A percentile compares a stretch with the other conserved stretches of the same genome.
phyloP scores from a whole-genome alignment of 169 alveolate species.

The Cryptosporidium felis region DNA sequence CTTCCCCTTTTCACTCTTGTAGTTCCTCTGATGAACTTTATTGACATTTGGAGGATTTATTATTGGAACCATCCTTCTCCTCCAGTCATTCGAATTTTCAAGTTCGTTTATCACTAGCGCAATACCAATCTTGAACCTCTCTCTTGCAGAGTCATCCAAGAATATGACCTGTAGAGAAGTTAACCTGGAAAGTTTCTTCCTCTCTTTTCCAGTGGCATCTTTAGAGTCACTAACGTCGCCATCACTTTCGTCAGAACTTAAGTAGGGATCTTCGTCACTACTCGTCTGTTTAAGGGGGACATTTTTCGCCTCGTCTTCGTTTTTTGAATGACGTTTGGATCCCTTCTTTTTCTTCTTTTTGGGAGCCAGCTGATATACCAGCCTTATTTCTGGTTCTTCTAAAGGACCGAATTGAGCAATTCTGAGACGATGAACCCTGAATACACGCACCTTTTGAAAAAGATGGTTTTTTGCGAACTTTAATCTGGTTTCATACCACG shows the following conservation, averaged over 20 bases:
- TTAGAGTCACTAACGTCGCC: constrained; percentile 7
- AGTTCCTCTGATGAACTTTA: not conserved
- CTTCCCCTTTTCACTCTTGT: not conserved
- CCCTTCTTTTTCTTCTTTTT: not conserved
- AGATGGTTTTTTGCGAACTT: constrained; percentile 15
- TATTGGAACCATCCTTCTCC: constrained; percentile 66
- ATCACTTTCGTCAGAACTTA: constrained; percentile 8
- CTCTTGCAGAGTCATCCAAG: constrained; percentile 67
- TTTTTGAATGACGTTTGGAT: not conserved
- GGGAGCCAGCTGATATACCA: constrained; percentile 27
- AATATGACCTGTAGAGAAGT: constrained; percentile 40
- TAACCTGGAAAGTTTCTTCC: constrained; percentile 32
- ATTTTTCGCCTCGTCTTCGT: not conserved
- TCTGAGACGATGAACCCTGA: constrained; percentile 56
- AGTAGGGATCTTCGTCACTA: constrained; percentile 56
- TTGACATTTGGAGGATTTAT: constrained; percentile 14
- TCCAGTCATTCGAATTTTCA: constrained; percentile 66
- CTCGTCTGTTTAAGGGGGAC: constrained; percentile 14
- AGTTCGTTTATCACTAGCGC: constrained; percentile 49
- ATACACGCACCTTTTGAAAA: constrained; percentile 31
- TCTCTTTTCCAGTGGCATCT: constrained; percentile 13
- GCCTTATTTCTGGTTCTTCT: constrained; percentile 60
- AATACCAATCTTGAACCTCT: constrained; percentile 54
- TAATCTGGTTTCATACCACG: constrained; percentile 41
- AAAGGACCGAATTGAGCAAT: constrained; percentile 56